Evolutionary conservation across 192 early-diverging fungal species (phyloP).

Genomic region (Podila minutissima): DNA sequence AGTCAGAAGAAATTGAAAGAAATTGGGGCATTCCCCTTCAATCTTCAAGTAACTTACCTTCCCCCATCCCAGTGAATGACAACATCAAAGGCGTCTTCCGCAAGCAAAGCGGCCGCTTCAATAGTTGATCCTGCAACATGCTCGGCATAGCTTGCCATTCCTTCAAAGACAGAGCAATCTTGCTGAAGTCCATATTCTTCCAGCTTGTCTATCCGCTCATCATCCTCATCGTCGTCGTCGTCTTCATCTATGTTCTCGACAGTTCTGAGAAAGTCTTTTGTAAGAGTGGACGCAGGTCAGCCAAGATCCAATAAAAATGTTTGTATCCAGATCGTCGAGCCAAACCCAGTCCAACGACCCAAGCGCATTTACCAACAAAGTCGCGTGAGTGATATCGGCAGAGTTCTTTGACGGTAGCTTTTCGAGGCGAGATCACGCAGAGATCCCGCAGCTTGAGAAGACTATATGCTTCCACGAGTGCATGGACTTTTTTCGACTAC

Average conservation of each 20-base stretch:
- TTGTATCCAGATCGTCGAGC: background rate
- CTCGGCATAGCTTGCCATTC: slow-evolving; percentile 38
- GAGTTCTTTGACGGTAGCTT: slow-evolving; percentile 38
- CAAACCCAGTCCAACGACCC: background rate
- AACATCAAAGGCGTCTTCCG: slow-evolving; percentile 48
- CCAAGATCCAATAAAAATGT: background rate
- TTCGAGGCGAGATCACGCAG: slow-evolving; percentile 30
- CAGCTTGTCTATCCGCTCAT: slow-evolving; percentile 14
- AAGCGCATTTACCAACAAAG: slow-evolving; percentile 28
- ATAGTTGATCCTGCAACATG: slow-evolving; percentile 48
- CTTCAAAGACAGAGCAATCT: slow-evolving; percentile 52
- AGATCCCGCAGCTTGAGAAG: slow-evolving; percentile 13
- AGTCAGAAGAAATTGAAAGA: background rate
- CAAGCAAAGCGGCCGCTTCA: slow-evolving; percentile 40
- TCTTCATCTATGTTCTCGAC: slow-evolving; percentile 9
- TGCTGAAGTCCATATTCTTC: slow-evolving; percentile 50
- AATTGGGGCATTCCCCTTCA: background rate
- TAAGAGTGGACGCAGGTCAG: background rate
- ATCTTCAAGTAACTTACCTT: slow-evolving; percentile 55
- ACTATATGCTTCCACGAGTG: slow-evolving; percentile 30
- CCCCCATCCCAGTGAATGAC: slow-evolving; percentile 93
- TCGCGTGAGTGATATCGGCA: slow-evolving; percentile 45
- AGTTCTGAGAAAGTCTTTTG: slow-evolving; percentile 17
- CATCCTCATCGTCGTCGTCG: background rate
- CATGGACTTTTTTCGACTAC: slow-evolving; percentile 32